Conservation (phyloP, 805 yeast species). For the Yamadazyma sp. region DNA sequence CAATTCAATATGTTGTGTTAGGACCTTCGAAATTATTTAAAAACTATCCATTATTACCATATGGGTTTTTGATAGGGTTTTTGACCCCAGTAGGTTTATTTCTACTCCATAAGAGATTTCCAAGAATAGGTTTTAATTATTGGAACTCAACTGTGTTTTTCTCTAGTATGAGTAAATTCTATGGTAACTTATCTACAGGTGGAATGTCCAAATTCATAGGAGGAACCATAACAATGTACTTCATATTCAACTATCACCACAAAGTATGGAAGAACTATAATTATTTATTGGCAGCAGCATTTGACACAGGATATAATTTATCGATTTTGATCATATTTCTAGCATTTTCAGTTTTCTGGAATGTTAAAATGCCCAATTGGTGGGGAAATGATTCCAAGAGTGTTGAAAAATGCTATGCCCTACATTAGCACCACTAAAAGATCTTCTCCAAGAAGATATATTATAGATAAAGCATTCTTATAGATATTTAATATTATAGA, state of each 20-base stretch:
- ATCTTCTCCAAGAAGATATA: too few species aligned
- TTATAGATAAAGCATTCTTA: too few species aligned
- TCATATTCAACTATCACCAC: constrained; percentile 37
- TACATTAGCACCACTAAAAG: too few species aligned
- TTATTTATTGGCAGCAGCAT: constrained; percentile 49
- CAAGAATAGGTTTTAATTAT: constrained; percentile 23
- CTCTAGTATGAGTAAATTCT: constrained; percentile 45
- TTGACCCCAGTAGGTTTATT: constrained; percentile 35
- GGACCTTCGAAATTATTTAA: constrained; percentile 46
- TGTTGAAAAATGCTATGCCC: constrained; percentile 47
- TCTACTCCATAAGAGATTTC: constrained; percentile 23
- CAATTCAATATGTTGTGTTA: constrained; percentile 48
- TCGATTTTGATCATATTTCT: constrained; percentile 39
- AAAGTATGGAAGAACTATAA: constrained; percentile 42
- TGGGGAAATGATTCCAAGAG: constrained; percentile 47
- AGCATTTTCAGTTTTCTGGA: constrained; percentile 22
- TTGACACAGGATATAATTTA: constrained; percentile 49
- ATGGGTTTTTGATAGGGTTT: constrained; percentile 42
- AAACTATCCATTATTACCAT: constrained; percentile 42
- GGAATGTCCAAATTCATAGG: constrained; percentile 46
- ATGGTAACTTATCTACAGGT: constrained; percentile 50
- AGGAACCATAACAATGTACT: constrained; percentile 48
- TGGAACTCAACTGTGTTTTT: constrained; percentile 50
- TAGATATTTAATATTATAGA: too few species aligned
- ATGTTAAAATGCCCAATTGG: constrained; percentile 39